Evolutionary conservation across 208 protist genomes (phyloP), one percentile per base, ranked within the genome.

Genomic region (Herpetomonas tarakana): DNA sequence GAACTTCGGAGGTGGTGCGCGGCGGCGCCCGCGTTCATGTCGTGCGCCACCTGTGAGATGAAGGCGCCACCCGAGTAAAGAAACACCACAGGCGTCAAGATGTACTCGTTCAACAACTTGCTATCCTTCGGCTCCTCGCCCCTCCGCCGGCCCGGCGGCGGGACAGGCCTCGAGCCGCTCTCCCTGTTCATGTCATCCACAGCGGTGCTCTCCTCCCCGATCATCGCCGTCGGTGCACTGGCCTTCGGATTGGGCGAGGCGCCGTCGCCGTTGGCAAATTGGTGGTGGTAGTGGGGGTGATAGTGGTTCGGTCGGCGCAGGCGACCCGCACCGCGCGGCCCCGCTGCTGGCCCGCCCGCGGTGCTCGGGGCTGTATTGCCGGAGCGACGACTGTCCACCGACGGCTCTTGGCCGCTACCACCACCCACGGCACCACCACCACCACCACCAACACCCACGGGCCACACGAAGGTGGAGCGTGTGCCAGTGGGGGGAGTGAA

Each of bases 71-170:
- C 70, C 3, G 75, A 65, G 72, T 79, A 83, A 26, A 86, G 57
- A 45, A 83, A 80, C 29, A 86, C 79, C 9, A 78, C 39, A 9
- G 75, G 79, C 11, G 71, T 72, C 19, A 82, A 61, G 18, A 78
- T 27, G 30, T 69, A 50, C 4, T 39, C 50, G 29, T 39, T 55
- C 50, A 39, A 24, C 50, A 55, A 16, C 50, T 80, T 64, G 1
- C 62, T 45, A 12, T 66, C 58, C 26, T 55, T 45, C 28, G 62
- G 31, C 18, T 30, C 54, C 24, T 46, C 60, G 28, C 47, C 25
- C 31, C 39, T 24, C 14, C 52, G 24, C 22, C 51, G 28, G 28
- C 56, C 59, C 39, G 25, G 39, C 30, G 51, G 31, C 29, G 22
- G 26, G n/a, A 7, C 3, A 38, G 27, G 28, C 44, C 41, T n/a